These are phyloP conservation scores for Globisporangium cederbergense DNA, from an alignment of 352 stramenopile genomes.

Conservation along the genomic window DNA sequence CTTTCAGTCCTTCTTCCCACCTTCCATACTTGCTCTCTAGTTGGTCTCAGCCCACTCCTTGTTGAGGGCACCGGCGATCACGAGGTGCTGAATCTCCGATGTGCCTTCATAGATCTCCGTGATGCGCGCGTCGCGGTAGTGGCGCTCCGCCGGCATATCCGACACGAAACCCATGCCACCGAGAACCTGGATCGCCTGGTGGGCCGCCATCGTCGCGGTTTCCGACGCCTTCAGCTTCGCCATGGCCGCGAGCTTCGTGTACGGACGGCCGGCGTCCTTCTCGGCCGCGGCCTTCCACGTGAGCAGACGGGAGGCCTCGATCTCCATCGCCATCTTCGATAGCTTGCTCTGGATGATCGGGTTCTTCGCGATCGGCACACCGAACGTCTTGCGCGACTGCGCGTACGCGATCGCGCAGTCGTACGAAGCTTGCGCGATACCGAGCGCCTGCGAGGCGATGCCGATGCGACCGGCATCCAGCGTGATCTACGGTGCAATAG, in stretches of 20 bases:
- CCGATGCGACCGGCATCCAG: constrained; percentile 94
- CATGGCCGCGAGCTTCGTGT: constrained; percentile 94
- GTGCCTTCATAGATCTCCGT: constrained; percentile 98
- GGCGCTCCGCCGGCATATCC: constrained; percentile 96
- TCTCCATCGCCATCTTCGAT: constrained; percentile 90
- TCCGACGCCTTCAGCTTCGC: constrained; percentile 96
- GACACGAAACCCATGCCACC: constrained; percentile 95
- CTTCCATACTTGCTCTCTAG: constrained; percentile 15
- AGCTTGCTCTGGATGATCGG: constrained; percentile 91
- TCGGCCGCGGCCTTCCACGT: constrained; percentile 92
- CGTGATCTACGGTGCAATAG: constrained; percentile 58
- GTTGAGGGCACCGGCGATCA: constrained; percentile 94
- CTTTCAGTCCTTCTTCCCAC: not conserved
- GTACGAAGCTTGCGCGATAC: constrained; percentile 94
- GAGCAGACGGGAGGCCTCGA: constrained; percentile 91
- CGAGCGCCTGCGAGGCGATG: constrained; percentile 93
- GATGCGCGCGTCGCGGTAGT: constrained; percentile 97
- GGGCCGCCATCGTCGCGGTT: constrained; percentile 93
- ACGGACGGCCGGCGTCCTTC: constrained; percentile 90
- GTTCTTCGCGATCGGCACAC: constrained; percentile 89
- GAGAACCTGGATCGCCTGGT: constrained; percentile 96
- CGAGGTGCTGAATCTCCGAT: constrained; percentile 96
- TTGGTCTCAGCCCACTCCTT: constrained; percentile 91
- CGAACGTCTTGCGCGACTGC: constrained; percentile 93
- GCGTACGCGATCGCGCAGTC: constrained; percentile 96